Base-by-base conservation (phyloP, 768 basidiomycete species). In the Boletus pseudo-olivaceus region DNA sequence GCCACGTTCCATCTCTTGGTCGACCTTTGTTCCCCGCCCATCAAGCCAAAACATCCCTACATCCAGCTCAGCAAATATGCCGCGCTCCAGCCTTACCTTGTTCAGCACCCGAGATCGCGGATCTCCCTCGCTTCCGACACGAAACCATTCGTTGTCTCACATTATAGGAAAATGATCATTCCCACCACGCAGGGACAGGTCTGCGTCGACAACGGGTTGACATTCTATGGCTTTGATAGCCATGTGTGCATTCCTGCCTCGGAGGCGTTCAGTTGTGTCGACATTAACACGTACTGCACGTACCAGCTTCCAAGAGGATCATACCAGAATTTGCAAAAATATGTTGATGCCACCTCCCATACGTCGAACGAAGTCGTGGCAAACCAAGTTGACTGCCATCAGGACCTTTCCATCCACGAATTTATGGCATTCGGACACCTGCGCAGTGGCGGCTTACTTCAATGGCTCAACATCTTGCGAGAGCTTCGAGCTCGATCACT, bases 391-490 rank as follows among this genome's bases (percentile, higher is more conserved):
- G 62, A 70, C 9, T 81, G 79, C 49, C 75, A 74, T 5, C 43
- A 47, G 20, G 66, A 74, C 7, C 62, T 83, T 23, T 71, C 57
- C 8, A 55, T 78, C 2, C 78, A 83, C 29, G 80, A 83, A 50
- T 76, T 68, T 33, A 65, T 75, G 12, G 69, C 76, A 0, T 83
- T 80, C 47, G 75, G 72, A 11, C 66, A 70, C 46, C 56, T 83
- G 34, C 77, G 82, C 6, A 71, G 75, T 35, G 80, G 81, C 0
- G 53, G 67, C 0, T 62, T 53, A 2, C 56, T 83, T 0, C 81
- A 82, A 46, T 82, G 80, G 81, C 62, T 75, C 37, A 82, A 82
- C 53, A 74, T 83, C 37, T 53, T 72, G 12, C 72, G 76, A n/a
- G 78, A 78, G 55, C 57, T 83, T n/a, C 68, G 70, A 7, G 68